A percentile compares a stretch with the other conserved stretches of the same genome.
Evolutionary conservation across 2,329 filamentous ascomycete genomes (phyloP).

Genomic region (Hypoxylon sp.): DNA sequence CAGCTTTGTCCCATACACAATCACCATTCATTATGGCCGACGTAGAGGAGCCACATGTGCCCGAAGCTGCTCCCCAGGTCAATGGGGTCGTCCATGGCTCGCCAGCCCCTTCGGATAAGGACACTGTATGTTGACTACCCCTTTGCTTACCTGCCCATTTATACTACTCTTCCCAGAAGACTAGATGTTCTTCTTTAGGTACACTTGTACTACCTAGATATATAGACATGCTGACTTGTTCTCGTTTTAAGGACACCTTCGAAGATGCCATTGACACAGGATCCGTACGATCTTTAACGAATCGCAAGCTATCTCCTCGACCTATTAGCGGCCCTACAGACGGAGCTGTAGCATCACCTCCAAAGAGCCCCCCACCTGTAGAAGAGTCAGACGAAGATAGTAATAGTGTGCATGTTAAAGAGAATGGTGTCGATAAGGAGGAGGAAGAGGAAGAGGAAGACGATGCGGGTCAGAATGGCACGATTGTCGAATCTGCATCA

Average conservation of each 20-base stretch:
- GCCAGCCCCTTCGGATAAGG: conserved; percentile 49
- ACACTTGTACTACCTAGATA: conserved; percentile 2
- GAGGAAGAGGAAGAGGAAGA: conserved; percentile 9
- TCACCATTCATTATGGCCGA: conserved; percentile 43
- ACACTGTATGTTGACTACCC: conserved; percentile 48
- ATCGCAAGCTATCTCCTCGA: conserved; percentile 52
- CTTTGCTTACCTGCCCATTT: conserved; percentile 26
- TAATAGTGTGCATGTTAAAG: conserved; percentile 23
- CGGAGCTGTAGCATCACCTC: conserved; percentile 29
- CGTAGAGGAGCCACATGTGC: conserved; percentile 42
- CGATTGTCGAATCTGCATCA: conserved; percentile 48
- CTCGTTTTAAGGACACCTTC: conserved; percentile 71
- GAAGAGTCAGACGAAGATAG: conserved; percentile 37
- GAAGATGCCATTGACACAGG: conserved; percentile 80
- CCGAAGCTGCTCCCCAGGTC: conserved; percentile 36
- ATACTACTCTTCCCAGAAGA: conserved; percentile 7
- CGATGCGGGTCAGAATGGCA: conserved; percentile 15
- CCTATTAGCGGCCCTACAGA: conserved; percentile 42
- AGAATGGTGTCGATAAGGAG: conserved; percentile 15
- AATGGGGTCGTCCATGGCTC: too few species aligned
- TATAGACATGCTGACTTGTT: conserved; percentile 32
- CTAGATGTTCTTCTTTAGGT: neutral
- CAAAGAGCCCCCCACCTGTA: conserved; percentile 28
- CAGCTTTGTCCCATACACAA: conserved; percentile 8
- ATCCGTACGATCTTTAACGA: conserved; percentile 71